Percentiles rank a stretch among this genome's conserved stretches.
Conservation (phyloP, 179 eudicot species). For the Heliamphora pulchella region DNA sequence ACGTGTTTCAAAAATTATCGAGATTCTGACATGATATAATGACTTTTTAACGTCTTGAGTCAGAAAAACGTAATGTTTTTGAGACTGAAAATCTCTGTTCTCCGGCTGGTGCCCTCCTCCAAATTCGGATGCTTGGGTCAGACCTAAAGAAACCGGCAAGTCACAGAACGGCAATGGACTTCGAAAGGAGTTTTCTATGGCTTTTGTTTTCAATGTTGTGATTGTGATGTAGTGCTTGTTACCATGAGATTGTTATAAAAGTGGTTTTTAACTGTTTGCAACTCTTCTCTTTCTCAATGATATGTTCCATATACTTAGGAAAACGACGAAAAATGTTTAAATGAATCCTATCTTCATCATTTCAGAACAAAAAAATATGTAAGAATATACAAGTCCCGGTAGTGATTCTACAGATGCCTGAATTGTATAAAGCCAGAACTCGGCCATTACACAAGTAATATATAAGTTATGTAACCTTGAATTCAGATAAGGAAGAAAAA, state of each 20-base stretch:
- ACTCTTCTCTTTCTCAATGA: not conserved
- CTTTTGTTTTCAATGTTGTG: not conserved
- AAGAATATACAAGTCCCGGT: slow-evolving; percentile 5
- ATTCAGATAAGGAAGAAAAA: not conserved
- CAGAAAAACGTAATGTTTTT: too few relatives aligned
- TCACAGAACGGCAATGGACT: slow-evolving; percentile 26
- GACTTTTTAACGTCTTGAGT: too few relatives aligned
- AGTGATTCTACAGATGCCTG: not conserved
- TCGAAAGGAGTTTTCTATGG: not conserved
- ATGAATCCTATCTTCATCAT: not conserved
- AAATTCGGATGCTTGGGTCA: not conserved
- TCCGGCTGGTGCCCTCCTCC: too few relatives aligned
- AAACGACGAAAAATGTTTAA: too few relatives aligned
- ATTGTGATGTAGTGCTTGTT: not conserved
- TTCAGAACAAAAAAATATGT: not conserved
- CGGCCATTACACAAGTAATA: not conserved
- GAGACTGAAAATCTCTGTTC: too few relatives aligned
- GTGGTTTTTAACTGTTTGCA: not conserved
- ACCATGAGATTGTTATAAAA: not conserved
- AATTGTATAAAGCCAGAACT: not conserved
- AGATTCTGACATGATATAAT: too few relatives aligned
- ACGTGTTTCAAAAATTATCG: too few relatives aligned
- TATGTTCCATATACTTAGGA: too few relatives aligned
- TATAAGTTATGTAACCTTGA: not conserved
- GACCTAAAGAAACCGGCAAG: slow-evolving; percentile 23